Base-by-base conservation (phyloP, 805 yeast genomes). In the Ascoidea rubescens region DNA sequence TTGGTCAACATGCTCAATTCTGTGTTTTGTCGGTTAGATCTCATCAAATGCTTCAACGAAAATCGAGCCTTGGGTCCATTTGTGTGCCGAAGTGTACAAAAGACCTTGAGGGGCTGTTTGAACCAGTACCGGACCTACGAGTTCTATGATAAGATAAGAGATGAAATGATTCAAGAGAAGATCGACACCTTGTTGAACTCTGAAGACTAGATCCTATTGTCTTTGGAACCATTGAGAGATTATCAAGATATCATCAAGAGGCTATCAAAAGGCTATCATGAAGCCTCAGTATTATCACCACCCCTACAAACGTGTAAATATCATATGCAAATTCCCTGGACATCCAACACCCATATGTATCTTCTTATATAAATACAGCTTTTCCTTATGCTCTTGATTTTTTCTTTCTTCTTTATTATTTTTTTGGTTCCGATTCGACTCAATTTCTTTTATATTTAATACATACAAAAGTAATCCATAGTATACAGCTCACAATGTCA, bases 101-200 rank as follows among this genome's bases (percentile, higher is more conserved):
- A 74, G 51, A 74, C 70, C 14, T 79, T 84, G 77, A 70, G 76
- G 58, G 75, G 68, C 5, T 87, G 96, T 66, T 79, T 87, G 49
- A 64, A 72, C 21, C 66, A 71, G 28, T 78, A 77, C 57, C 88
- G 84, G 65, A 72, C 71, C 48, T 76, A 78, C 56, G 78, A 80
- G 58, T 82, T 74, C 58, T 73, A 84, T 53, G 95, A 87, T 63
- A 71, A 69, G 48, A 87, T 86, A 62, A 71, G 88, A 57, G 88
- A 83, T 58, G 66, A 75, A 50, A 71, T 79, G 55, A 80, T 87
- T 45, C 66, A 73, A 52, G 79, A 79, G 58, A 87, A 85, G 62
- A 67, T 71, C 45, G 70, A 66, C 55, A 65, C 63, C 54, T 55
- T 66, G 54, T 45, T 30, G 43, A 37, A 4, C 4, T 21, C 28